phyloP scores from a whole-genome alignment of 805 yeast species.

The Phaffomyces antillensis region DNA sequence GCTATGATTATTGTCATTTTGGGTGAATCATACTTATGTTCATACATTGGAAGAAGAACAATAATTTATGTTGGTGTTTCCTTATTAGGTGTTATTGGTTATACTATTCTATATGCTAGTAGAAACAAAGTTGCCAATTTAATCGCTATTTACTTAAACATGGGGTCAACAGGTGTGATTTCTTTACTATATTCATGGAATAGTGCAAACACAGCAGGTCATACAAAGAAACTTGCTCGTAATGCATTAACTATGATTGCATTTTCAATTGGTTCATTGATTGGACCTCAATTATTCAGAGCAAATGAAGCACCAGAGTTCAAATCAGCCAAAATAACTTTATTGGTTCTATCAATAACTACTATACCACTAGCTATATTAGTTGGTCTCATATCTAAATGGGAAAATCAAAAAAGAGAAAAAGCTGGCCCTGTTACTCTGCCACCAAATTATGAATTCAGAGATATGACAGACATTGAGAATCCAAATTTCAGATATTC shows the following conservation, averaged over 20 bases:
- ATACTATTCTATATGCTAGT: constrained; percentile 35
- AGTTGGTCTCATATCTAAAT: constrained; percentile 35
- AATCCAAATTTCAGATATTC: constrained; percentile 51
- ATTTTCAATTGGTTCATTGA: constrained; percentile 51
- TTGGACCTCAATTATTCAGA: constrained; percentile 60
- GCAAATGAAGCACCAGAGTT: constrained; percentile 44
- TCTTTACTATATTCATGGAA: constrained; percentile 58
- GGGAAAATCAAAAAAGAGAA: constrained; percentile 48
- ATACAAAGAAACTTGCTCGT: constrained; percentile 48
- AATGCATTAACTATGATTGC: constrained; percentile 50
- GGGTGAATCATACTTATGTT: constrained; percentile 30
- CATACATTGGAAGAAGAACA: constrained; percentile 30
- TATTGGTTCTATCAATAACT: constrained; percentile 43
- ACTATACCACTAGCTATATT: constrained; percentile 36
- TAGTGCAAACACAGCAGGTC: constrained; percentile 55
- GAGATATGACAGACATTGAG: constrained; percentile 54
- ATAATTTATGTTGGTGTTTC: constrained; percentile 32
- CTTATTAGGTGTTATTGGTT: constrained; percentile 43
- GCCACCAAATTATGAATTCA: constrained; percentile 35
- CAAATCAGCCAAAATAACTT: constrained; percentile 49
- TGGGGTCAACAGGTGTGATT: constrained; percentile 52
- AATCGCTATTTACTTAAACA: constrained; percentile 40
- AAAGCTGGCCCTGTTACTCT: constrained; percentile 26
- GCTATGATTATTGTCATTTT: constrained; percentile 37
- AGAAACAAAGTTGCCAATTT: constrained; percentile 38